phyloP scores from a whole-genome alignment of 176 grass and related monocot species.

The Bromus sterilis region DNA sequence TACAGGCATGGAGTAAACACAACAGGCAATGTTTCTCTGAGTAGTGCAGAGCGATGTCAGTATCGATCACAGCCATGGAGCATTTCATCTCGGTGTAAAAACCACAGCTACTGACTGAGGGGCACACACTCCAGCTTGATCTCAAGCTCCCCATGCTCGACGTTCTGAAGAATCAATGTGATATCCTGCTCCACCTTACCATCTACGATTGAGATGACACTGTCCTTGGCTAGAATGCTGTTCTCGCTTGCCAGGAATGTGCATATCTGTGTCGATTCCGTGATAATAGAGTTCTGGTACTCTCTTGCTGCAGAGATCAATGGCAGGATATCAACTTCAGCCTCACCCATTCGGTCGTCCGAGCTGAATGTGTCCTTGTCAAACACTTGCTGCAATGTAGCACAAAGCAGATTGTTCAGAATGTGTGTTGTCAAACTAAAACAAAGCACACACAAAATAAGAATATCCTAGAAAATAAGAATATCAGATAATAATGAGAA shows the following conservation, averaged over 20 bases:
- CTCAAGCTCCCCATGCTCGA: conserved; percentile 75
- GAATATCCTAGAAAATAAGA: not conserved
- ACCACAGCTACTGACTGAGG: conserved; percentile 70
- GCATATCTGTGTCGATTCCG: conserved; percentile 42
- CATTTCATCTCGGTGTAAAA: not conserved
- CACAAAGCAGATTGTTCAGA: not conserved
- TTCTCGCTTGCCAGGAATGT: conserved; percentile 59
- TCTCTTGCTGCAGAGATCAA: conserved; percentile 71
- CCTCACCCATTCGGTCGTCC: conserved; percentile 89
- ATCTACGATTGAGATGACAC: conserved; percentile 44
- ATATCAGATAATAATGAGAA: not conserved
- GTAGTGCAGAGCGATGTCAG: not conserved
- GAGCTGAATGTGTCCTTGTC: conserved; percentile 95
- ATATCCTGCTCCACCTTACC: conserved; percentile 85
- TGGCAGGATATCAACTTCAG: conserved; percentile 76
- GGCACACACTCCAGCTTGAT: conserved; percentile 86
- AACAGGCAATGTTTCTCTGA: not conserved
- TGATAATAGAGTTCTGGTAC: conserved; percentile 38
- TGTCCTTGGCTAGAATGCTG: conserved; percentile 60
- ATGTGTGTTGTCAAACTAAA: not conserved
- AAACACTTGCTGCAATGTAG: conserved; percentile 54
- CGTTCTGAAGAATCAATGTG: conserved; percentile 66
- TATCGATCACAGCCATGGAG: not conserved
- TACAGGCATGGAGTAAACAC: conserved; percentile 17
- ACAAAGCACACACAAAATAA: too few species aligned